Base-by-base conservation (phyloP, 2,329 filamentous ascomycete species). In the Phaeomoniella chlamydospora region DNA sequence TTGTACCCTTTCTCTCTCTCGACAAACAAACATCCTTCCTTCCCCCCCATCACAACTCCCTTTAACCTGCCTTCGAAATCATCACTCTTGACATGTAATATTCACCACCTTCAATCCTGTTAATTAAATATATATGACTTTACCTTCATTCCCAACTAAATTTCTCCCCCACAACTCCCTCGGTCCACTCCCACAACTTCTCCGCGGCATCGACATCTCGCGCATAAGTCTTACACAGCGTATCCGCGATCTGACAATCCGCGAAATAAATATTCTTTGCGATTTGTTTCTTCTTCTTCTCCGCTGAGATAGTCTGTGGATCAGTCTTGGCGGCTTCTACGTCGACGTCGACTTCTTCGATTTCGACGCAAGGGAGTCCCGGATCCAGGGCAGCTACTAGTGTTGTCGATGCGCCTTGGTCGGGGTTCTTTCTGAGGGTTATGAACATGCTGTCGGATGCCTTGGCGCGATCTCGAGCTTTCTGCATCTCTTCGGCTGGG, bases 331-430 rank as follows among this genome's bases (percentile, higher is more conserved):
- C n/a, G n/a, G n/a, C n/a, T n/a, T n/a, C n/a, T n/a, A n/a, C n/a
- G n/a, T n/a, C n/a, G n/a, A n/a, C n/a, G n/a, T 26, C 22, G 22
- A 6, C 9, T 26, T 26, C 22, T 26, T 41, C 33, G 14, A 16
- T 39, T 16, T 35, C 33, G 13, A 37, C 32, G 16, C 16, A 13
- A 29, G n/a, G 31, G 33, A 44, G 22, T 16, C 35, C 38, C 10
- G 60, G 61, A 42, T 64, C 62, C 18, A 64, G 52, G 10, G 60
- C 62, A 5, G 62, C 60, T 13, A 59, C 54, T 12, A 66, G 43
- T 26, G 53, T 57, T 2, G 62, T 64, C 12, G 56, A 53, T 34
- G 54, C 56, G 4, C 61, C 61, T 45, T 63, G 56, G 43, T 60
- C 54, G 16, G 54, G 40, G 5, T 51, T 55, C 44, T 60, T 63